phyloP scores from a whole-genome alignment of 83 land plant species.

The Isoetes engelmannii region DNA sequence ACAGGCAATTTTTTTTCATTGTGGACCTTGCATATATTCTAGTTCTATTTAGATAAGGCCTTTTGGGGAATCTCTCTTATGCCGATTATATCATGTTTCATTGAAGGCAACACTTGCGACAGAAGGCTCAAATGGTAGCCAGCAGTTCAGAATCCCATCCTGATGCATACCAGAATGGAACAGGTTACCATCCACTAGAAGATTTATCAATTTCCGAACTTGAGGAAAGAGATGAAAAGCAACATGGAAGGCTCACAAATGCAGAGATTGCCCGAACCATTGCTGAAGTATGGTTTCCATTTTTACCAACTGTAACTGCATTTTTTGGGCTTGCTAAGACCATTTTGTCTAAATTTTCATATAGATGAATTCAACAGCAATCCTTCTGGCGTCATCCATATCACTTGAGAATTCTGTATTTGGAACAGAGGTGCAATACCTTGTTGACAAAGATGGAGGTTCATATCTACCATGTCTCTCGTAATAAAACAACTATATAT shows the following conservation, averaged over 20 bases:
- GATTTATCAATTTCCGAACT: constrained; percentile 26
- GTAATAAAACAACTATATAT: too few species aligned
- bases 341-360: constrained; percentile 5
- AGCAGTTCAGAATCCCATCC: too few species aligned
- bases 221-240: constrained; percentile 12
- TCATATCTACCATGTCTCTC: not conserved
- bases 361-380: constrained; percentile 21
- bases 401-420: constrained; percentile 24
- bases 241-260: constrained; percentile 24
- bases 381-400: constrained; percentile 17
- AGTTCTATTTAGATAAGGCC: too few species aligned
- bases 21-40: too few species aligned
- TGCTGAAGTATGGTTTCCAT: constrained; percentile 25
- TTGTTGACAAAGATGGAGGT: constrained; percentile 27
- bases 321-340: not conserved
- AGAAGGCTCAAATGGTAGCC: too few species aligned
- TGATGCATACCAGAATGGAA: too few species aligned
- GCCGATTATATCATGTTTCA: too few species aligned
- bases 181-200: constrained; percentile 43
- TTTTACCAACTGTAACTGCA: not conserved
- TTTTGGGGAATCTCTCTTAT: too few species aligned
- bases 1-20: too few species aligned
- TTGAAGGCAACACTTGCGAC: too few species aligned
- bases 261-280: constrained; percentile 42
- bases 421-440: constrained; percentile 27